Evolutionary conservation across 176 grass and related monocot species (phyloP), one percentile per base, ranked within the genome.

Genomic region (Coix lacrymajobi): DNA sequence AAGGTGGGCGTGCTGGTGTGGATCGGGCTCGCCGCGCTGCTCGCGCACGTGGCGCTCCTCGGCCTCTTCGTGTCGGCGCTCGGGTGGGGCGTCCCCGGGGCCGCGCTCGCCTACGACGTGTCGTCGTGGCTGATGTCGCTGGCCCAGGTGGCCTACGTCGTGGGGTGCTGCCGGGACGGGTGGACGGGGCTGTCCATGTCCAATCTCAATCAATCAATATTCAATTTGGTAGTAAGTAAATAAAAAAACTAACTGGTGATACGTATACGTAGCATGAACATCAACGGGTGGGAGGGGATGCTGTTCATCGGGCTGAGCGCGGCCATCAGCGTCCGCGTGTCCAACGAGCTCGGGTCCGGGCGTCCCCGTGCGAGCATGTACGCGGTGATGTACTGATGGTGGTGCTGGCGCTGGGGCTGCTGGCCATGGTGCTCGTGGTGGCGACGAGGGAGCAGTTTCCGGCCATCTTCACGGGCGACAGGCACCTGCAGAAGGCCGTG

Each of bases 231-330:
- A n/a, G n/a, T n/a, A n/a, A n/a, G n/a, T n/a, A n/a, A n/a, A n/a
- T n/a, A n/a, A n/a, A n/a, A n/a, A n/a, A n/a, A n/a, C n/a, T n/a
- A n/a, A n/a, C n/a, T n/a, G n/a, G n/a, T n/a, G n/a, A n/a, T n/a
- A n/a, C n/a, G n/a, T n/a, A n/a, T n/a, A n/a, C n/a, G n/a, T n/a
- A n/a, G 39, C 39, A 88, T 94, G 88, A 94, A 88, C 80, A 33
- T 94, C 41, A 88, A 90, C 73, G 92, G 92, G 4, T 94, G 85
- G 83, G 92, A 90, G 68, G 46, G 20, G 0, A 91, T 88, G 86
- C 16, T 94, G 26, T 94, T 94, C 82, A 88, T 91, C n/a, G 92
- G 92, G 12, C 33, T 94, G 1, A 94, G 90, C 64, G 75, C 88
- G 1, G 92, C 92, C 39, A 40, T 11, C 39, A 40, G 41, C 28